Conservation (phyloP, 163 green algal species). For the Chlamydomonas reinhardtii region DNA sequence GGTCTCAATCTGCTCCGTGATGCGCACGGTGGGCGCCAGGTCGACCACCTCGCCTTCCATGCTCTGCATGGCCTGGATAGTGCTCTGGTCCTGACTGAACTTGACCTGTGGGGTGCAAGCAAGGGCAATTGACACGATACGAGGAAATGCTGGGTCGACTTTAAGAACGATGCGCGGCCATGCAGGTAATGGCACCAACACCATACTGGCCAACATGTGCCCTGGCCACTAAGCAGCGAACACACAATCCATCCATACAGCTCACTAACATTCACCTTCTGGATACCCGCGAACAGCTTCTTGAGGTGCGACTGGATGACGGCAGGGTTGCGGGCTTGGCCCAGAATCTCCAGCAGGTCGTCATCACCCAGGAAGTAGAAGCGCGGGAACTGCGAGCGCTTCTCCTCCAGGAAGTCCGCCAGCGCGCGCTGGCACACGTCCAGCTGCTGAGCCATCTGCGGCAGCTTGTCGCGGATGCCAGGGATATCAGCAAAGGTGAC, state of each 20-base stretch:
- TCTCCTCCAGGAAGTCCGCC: conserved; percentile 86
- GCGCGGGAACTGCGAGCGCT: conserved; percentile 79
- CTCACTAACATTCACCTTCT: no score
- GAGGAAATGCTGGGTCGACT: no score
- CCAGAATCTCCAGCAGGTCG: conserved; percentile 91
- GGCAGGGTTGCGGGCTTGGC: conserved; percentile 77
- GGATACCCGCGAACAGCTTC: conserved; percentile 89
- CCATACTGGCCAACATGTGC: no score
- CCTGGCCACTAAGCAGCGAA: no score
- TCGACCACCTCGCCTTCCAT: conserved; percentile 80
- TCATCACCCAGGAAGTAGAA: conserved; percentile 94
- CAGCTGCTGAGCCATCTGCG: conserved; percentile 79
- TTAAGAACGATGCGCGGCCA: no score
- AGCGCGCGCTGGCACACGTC: conserved; percentile 85
- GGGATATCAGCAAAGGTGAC: conserved; percentile 78
- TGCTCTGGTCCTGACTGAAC: conserved; percentile 62
- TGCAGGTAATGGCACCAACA: no score
- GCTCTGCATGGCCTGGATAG: conserved; percentile 74
- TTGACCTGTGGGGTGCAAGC: conserved; percentile 55
- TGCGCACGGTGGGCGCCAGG: conserved; percentile 63
- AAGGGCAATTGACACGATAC: no score
- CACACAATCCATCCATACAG: no score
- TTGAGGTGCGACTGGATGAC: conserved; percentile 88
- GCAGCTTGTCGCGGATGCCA: conserved; percentile 73
- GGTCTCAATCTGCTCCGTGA: conserved; percentile 61